Evolutionary conservation across 441 rosid species (phyloP).

Genomic region (Cnidoscolus chayamansa): DNA sequence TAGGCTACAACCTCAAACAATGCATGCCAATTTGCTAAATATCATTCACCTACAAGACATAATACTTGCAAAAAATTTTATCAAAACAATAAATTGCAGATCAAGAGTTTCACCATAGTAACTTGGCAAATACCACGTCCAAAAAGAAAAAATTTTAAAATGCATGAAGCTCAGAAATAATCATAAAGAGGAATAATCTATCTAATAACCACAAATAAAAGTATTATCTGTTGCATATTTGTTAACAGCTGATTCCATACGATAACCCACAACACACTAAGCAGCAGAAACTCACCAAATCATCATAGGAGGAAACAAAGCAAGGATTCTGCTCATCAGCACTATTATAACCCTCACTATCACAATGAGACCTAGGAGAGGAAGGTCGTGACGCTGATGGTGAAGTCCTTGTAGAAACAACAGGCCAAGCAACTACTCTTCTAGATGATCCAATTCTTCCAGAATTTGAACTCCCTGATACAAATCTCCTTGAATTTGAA

Average conservation of each 20-base stretch:
- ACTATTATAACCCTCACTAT: slow-evolving; percentile 91
- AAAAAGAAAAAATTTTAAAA: not conserved
- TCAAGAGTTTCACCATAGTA: not conserved
- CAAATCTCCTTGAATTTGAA: slow-evolving; percentile 48
- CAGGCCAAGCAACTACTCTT: slow-evolving; percentile 73
- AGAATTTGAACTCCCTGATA: slow-evolving; percentile 50
- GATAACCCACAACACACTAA: slow-evolving; percentile 4
- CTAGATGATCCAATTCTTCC: slow-evolving; percentile 55
- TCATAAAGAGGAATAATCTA: not conserved
- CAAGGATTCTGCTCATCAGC: slow-evolving; percentile 88
- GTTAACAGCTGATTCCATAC: not conserved
- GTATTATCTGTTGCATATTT: too few species aligned
- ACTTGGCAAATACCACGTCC: not conserved
- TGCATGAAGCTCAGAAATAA: too few species aligned
- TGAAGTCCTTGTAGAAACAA: slow-evolving; percentile 69
- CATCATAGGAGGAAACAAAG: slow-evolving; percentile 68
- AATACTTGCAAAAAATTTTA: not conserved
- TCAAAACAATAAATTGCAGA: not conserved
- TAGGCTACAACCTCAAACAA: not conserved
- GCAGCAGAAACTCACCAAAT: slow-evolving; percentile 46
- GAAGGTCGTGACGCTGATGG: slow-evolving; percentile 88
- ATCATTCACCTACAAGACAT: not conserved
- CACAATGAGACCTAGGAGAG: slow-evolving; percentile 89
- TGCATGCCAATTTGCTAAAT: not conserved
- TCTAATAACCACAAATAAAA: not conserved